Percentiles rank a stretch among this genome's conserved stretches.
These are phyloP conservation scores for Lodderomyces margitis DNA, from an alignment of 1,139 yeast genomes.

Conservation along the genomic window DNA sequence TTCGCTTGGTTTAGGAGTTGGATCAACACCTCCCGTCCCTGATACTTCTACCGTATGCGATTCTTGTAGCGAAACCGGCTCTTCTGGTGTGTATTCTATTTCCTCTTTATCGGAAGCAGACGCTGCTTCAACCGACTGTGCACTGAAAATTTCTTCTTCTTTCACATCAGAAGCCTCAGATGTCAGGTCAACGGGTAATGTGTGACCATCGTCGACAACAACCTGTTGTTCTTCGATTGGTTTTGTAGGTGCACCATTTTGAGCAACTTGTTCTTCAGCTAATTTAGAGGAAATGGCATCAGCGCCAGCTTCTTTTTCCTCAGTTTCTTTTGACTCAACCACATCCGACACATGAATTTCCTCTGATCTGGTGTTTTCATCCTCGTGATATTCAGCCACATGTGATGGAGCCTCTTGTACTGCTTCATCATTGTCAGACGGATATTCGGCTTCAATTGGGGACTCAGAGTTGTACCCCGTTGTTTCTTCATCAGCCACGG, in stretches of 20 bases:
- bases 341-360: not conserved
- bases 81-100: constrained; percentile 6
- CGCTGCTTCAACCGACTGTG: not conserved
- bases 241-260: not conserved
- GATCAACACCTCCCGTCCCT: constrained; percentile 6
- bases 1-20: constrained; percentile 1
- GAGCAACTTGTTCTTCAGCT: not conserved
- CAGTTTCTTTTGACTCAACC: not conserved
- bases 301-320: not conserved
- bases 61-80: constrained; percentile 1
- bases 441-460: not conserved
- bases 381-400: not conserved
- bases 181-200: constrained; percentile 1
- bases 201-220: not conserved
- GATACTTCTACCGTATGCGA: not conserved
- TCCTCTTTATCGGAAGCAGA: constrained; percentile 3
- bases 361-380: not conserved
- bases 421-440: not conserved
- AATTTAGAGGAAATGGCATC: not conserved
- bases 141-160: not conserved
- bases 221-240: not conserved
- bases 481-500: not conserved
- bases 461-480: not conserved
- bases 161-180: not conserved
- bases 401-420: not conserved